Conservation (phyloP, 2,329 filamentous ascomycete genomes). For the Apiospora rasikravindrae region DNA sequence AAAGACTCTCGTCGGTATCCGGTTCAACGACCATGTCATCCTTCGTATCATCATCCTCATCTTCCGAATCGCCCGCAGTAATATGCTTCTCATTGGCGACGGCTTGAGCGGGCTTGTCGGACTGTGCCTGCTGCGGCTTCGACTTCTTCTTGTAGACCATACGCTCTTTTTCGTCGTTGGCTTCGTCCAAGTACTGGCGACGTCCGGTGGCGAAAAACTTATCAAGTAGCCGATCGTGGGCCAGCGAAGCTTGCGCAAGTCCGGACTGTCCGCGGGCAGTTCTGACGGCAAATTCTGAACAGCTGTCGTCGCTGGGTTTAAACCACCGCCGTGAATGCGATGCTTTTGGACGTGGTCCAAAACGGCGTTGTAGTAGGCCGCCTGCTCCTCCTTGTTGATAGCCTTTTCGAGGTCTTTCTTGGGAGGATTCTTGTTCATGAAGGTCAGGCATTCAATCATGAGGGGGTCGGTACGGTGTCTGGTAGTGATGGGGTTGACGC, state of each 20-base stretch:
- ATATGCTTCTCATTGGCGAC: background rate
- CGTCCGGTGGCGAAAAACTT: background rate
- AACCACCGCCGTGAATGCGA: background rate
- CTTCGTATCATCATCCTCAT: background rate
- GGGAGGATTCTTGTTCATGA: background rate
- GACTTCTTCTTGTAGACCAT: background rate
- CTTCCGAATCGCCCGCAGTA: background rate
- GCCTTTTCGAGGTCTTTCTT: background rate
- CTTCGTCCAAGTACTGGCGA: background rate
- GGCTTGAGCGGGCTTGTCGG: background rate
- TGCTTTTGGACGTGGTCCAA: background rate
- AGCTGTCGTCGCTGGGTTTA: background rate
- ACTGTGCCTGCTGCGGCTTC: background rate
- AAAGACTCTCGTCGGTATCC: background rate
- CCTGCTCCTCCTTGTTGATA: background rate
- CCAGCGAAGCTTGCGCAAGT: background rate
- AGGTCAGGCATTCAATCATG: background rate
- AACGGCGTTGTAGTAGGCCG: background rate
- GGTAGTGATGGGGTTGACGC: rapidly evolving
- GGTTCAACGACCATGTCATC: background rate
- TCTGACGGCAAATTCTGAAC: background rate
- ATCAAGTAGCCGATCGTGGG: background rate
- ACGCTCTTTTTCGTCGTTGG: background rate
- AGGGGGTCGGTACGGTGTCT: background rate
- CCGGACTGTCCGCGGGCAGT: background rate